These are phyloP conservation scores for Triglochin maritima DNA, from an alignment of 106 monocot genomes.

Conservation along the genomic window DNA sequence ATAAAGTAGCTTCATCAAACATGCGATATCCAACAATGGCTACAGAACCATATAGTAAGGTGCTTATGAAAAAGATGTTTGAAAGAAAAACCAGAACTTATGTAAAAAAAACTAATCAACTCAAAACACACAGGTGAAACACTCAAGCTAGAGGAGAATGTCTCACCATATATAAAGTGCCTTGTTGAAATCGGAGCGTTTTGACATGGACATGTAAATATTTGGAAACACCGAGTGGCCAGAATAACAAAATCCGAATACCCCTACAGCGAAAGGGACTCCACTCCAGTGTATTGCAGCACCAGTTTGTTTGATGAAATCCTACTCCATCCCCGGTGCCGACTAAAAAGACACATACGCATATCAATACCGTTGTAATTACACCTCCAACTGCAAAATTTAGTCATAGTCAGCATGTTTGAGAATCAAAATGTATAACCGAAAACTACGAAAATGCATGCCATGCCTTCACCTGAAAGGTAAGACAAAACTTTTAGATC, in stretches of 20 bases:
- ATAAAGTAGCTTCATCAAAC: constrained; percentile 63
- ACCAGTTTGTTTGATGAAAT: constrained; percentile 47
- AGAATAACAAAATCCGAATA: constrained; percentile 91
- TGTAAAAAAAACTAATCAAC: neutral
- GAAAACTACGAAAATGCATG: neutral
- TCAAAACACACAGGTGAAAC: no score
- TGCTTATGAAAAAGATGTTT: constrained; percentile 67
- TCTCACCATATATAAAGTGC: constrained; percentile 48
- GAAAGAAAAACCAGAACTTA: neutral
- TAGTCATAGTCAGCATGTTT: no score
- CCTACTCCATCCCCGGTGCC: constrained; percentile 48
- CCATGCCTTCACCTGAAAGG: constrained; percentile 42
- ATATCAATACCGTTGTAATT: constrained; percentile 58
- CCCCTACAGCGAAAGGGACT: constrained; percentile 76
- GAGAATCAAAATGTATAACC: no score
- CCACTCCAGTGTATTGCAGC: constrained; percentile 62
- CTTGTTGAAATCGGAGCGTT: constrained; percentile 49
- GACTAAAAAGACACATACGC: constrained; percentile 52
- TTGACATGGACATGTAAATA: constrained; percentile 93
- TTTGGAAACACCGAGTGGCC: constrained; percentile 96
- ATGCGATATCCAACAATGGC: constrained; percentile 70
- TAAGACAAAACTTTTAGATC: constrained; percentile 73
- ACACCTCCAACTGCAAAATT: constrained; percentile 67
- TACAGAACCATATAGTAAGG: constrained; percentile 62
- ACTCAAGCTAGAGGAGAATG: neutral